These are phyloP conservation scores for Rhizopus delemar DNA, from an alignment of 371 early-diverging fungal species.

Conservation along the genomic window DNA sequence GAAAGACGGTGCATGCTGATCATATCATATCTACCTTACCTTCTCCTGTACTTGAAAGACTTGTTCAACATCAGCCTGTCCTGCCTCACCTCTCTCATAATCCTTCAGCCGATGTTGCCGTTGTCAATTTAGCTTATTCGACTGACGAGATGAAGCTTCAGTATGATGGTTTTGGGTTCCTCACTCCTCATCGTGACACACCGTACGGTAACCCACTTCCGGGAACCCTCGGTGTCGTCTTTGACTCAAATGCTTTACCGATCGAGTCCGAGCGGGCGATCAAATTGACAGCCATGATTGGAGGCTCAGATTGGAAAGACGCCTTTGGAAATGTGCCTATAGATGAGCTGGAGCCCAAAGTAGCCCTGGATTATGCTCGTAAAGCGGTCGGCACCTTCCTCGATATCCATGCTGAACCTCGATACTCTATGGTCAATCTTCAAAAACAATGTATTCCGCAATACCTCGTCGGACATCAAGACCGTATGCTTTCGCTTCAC, in stretches of 20 bases:
- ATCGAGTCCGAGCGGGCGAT: conserved; percentile 55
- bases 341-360: conserved; percentile 31
- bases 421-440: conserved; percentile 54
- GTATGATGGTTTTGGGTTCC: conserved; percentile 86
- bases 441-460: conserved; percentile 89
- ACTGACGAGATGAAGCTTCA: conserved; percentile 42
- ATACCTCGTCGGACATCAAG: conserved; percentile 81
- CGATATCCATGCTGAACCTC: conserved; percentile 57
- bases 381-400: conserved; percentile 57
- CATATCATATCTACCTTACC: conserved; percentile 73
- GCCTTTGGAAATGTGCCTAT: conserved; percentile 36
- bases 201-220: conserved; percentile 40
- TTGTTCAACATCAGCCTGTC: conserved; percentile 24
- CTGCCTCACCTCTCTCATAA: conserved; percentile 57
- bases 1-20: conserved; percentile 11
- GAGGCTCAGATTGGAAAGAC: conserved; percentile 76
- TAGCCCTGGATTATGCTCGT: conserved; percentile 26
- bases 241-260: conserved; percentile 85
- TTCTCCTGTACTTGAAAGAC: conserved; percentile 37
- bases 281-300: conserved; percentile 90
- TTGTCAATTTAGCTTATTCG: conserved; percentile 81
- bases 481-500: conserved; percentile 65
- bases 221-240: conserved; percentile 82
- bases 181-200: conserved; percentile 72
- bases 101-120: conserved; percentile 78